These are phyloP conservation scores for Zanthoxylum bungeanum DNA, from an alignment of 345 rosid genomes.

Conservation along the genomic window DNA sequence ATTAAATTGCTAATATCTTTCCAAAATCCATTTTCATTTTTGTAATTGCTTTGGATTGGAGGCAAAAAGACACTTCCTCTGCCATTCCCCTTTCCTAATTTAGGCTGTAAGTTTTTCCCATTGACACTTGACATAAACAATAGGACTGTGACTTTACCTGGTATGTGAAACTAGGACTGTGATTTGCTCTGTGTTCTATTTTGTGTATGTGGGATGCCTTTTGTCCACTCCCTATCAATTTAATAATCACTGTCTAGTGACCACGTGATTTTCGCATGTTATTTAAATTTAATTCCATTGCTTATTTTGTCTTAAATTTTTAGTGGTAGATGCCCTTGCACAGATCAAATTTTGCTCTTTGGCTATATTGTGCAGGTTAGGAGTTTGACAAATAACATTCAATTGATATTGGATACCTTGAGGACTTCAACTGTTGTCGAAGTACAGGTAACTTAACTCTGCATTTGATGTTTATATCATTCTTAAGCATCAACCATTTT, in stretches of 20 bases:
- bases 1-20: background rate
- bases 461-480: background rate
- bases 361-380: slow-evolving; percentile 48
- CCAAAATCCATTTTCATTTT: background rate
- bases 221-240: no score
- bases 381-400: slow-evolving; percentile 46
- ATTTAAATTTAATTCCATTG: background rate
- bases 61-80: no score
- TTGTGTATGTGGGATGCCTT: no score
- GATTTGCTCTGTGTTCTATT: no score
- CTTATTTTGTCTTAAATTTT: background rate
- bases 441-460: slow-evolving; percentile 50
- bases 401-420: slow-evolving; percentile 61
- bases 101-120: no score
- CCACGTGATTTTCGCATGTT: background rate
- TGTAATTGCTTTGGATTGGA: no score
- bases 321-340: slow-evolving; percentile 1
- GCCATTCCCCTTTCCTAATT: no score
- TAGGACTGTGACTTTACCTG: no score
- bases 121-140: no score
- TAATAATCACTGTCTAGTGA: background rate
- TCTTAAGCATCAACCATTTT: background rate
- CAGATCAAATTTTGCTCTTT: slow-evolving; percentile 12
- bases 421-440: slow-evolving; percentile 59
- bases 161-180: no score